phyloP scores from a whole-genome alignment of 768 basidiomycete genomes.

The Crucibulum laeve region DNA sequence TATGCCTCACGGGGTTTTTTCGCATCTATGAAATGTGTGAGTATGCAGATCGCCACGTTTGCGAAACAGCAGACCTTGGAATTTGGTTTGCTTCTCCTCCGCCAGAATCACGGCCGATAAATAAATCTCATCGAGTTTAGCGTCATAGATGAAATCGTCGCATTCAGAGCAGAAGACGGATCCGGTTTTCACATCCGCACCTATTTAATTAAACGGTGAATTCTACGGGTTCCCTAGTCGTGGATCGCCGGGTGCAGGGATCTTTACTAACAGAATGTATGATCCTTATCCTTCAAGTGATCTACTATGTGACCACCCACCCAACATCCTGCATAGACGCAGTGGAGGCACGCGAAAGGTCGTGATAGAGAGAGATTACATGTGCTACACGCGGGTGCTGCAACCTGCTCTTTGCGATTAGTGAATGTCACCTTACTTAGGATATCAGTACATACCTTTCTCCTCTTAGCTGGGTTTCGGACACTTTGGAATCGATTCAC shows the following conservation, averaged over 20 bases:
- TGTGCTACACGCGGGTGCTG: constrained; percentile 59
- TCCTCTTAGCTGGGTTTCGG: constrained; percentile 50
- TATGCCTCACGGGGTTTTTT: constrained; percentile 32
- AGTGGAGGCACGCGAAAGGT: constrained; percentile 73
- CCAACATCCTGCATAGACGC: constrained; percentile 72
- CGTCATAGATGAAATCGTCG: constrained; percentile 69
- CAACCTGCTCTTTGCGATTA: constrained; percentile 34
- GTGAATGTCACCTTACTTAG: background rate
- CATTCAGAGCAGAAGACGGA: constrained; percentile 70
- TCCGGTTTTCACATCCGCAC: constrained; percentile 73
- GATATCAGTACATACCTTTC: constrained; percentile 49
- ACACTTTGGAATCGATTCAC: constrained; percentile 41
- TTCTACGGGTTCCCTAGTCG: background rate
- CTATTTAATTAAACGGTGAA: constrained; percentile 30
- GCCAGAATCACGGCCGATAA: constrained; percentile 39
- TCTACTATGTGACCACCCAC: constrained; percentile 44
- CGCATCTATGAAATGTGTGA: constrained; percentile 19
- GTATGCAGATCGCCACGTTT: constrained; percentile 1
- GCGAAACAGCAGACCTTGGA: constrained; percentile 40
- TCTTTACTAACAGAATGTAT: constrained; percentile 58
- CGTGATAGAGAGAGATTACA: constrained; percentile 54
- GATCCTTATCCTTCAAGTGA: constrained; percentile 55
- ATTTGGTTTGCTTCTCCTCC: constrained; percentile 60
- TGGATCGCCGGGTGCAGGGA: background rate
- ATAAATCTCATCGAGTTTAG: constrained; percentile 42